Evolutionary conservation across 2,329 filamentous ascomycete species (phyloP), one percentile per base, ranked within the genome.

Genomic region (Aspergillus sp.): DNA sequence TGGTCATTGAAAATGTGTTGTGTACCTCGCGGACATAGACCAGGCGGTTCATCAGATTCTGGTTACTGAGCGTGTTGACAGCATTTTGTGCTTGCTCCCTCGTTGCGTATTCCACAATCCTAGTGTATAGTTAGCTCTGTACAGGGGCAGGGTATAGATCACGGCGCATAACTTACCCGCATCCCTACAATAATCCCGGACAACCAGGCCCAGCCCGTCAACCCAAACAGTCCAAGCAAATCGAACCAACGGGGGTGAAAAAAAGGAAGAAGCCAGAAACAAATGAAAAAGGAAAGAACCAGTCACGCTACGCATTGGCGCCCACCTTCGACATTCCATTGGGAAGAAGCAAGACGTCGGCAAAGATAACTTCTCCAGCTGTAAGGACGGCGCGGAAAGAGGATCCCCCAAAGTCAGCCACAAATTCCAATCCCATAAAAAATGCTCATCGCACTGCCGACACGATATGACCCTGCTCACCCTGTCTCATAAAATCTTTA

Each of bases 241-340:
- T 45, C 68, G 70, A 76, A 74, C 75, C 73, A 77, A 75, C 73
- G 88, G 57, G 60, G 61, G 57, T 60, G 55, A 77, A 83, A 84
- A 86, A 81, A 76, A 83, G 84, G 86, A 81, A 80, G 80, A 76
- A 84, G 84, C 86, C 82, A 82, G 80, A 81, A 80, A 76, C 81
- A 82, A 70, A 58, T 27, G 70, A 65, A 70, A 88, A 84, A 82
- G 64, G 62, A 69, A 68, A 82, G 82, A 88, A 80, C 90, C 90
- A 90, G 86, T 89, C 89, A 88, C 86, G 88, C 90, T 89, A 93
- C 84, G 82, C 87, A 84, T 90, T 90, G 85, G 88, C 87, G 92
- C 91, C 91, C 93, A 98, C 93, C 93, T 99, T 99, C 91, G 93
- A 98, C 95, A 99, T 99, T 93, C 95, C 95, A 86, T 99, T 99